Conservation (phyloP, 78 protist genomes). For the Chrysochromulina tobinii region DNA sequence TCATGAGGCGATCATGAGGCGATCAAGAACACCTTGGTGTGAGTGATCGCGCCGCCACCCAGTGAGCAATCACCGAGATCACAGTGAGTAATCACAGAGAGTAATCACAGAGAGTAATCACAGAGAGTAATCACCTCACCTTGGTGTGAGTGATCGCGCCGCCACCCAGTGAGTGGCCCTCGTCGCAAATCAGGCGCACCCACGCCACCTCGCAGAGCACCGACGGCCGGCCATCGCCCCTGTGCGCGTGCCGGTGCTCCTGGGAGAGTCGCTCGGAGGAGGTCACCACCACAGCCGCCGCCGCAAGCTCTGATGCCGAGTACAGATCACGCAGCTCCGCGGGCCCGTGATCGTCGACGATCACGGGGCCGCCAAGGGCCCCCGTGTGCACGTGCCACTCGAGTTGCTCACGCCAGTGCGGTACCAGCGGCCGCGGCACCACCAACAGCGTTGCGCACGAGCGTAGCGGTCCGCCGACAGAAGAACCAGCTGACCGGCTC, state of each 20-base stretch:
- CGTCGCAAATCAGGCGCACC: background rate
- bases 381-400: background rate
- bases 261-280: background rate
- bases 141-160: background rate
- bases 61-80: background rate
- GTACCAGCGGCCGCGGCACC: slow-evolving; percentile 23
- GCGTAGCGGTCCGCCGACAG: too few relatives aligned
- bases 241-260: background rate
- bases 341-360: background rate
- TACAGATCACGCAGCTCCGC: background rate
- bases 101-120: too few relatives aligned
- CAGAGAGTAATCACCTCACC: too few relatives aligned
- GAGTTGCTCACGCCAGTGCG: slow-evolving; percentile 21
- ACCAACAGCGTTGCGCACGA: slow-evolving; percentile 7
- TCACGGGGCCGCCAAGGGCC: background rate
- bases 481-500: too few relatives aligned
- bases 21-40: too few relatives aligned
- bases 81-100: too few relatives aligned
- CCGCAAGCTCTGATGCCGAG: background rate
- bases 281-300: background rate
- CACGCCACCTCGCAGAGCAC: background rate
- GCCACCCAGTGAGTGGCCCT: background rate
- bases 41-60: background rate
- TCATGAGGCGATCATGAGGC: too few relatives aligned
- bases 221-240: background rate